These are phyloP conservation scores for Suillus plorans DNA, from an alignment of 768 basidiomycete genomes.

Conservation along the genomic window DNA sequence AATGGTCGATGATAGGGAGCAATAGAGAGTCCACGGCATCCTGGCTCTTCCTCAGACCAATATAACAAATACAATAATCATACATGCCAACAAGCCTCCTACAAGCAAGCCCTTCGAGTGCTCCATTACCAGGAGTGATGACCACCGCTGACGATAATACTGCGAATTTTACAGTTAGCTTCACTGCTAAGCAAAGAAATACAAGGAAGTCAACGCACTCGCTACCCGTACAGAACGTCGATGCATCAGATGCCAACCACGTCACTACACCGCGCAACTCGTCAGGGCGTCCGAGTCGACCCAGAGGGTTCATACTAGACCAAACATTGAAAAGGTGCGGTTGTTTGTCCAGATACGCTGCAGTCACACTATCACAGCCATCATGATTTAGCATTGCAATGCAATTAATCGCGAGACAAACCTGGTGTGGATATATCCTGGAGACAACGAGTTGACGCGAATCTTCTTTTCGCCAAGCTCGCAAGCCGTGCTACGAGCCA, in stretches of 20 bases:
- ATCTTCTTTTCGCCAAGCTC: slow-evolving; percentile 68
- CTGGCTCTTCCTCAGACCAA: too few relatives aligned
- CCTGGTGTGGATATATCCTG: slow-evolving; percentile 75
- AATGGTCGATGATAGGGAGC: neutral
- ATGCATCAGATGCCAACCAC: slow-evolving; percentile 76
- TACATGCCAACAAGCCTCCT: neutral
- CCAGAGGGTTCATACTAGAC: slow-evolving; percentile 68
- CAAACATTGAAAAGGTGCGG: slow-evolving; percentile 65
- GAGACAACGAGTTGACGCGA: slow-evolving; percentile 74
- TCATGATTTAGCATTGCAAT: neutral
- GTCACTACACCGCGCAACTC: slow-evolving; percentile 70
- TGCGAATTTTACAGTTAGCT: slow-evolving; percentile 1
- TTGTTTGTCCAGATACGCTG: slow-evolving; percentile 63
- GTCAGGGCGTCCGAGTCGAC: slow-evolving; percentile 68
- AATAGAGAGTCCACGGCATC: too few relatives aligned
- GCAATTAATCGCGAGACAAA: slow-evolving; percentile 22
- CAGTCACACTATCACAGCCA: slow-evolving; percentile 60
- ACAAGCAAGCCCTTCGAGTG: neutral
- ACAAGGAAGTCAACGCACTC: slow-evolving; percentile 49
- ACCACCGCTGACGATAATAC: slow-evolving; percentile 32
- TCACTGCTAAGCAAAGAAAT: neutral
- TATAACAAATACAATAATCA: too few relatives aligned
- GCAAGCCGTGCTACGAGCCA: slow-evolving; percentile 81
- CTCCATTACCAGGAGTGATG: slow-evolving; percentile 29
- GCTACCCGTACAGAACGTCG: slow-evolving; percentile 79